A percentile compares a stretch with the other conserved stretches of the same genome.
phyloP scores from a whole-genome alignment of 768 basidiomycete genomes.

The Leccinum subgranulosum region DNA sequence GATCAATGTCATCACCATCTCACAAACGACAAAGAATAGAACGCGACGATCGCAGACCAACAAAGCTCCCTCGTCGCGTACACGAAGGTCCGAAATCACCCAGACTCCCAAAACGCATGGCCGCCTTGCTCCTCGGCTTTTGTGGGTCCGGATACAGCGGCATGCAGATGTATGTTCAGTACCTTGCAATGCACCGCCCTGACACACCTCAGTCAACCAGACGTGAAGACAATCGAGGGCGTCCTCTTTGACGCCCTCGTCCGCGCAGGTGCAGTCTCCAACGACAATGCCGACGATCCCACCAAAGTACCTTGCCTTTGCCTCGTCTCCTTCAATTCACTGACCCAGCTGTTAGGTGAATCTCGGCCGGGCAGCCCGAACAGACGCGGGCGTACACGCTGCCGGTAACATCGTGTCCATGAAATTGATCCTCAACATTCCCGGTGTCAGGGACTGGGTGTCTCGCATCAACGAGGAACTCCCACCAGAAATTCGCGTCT shows the following conservation, averaged over 20 bases:
- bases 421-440: constrained; percentile 80
- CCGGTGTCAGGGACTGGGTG: constrained; percentile 68
- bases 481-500: constrained; percentile 90
- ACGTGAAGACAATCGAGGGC: constrained; percentile 81
- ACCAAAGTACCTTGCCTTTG: constrained; percentile 58
- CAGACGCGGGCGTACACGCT: constrained; percentile 97
- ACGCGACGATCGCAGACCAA: not conserved
- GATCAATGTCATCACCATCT: not conserved
- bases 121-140: constrained; percentile 84
- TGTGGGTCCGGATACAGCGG: constrained; percentile 91
- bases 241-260: constrained; percentile 85
- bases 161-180: constrained; percentile 85
- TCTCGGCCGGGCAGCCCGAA: constrained; percentile 86
- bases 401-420: constrained; percentile 91
- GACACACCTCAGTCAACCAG: constrained; percentile 53
- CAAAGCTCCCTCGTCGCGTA: not conserved
- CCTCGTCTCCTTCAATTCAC: not conserved
- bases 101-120: constrained; percentile 79
- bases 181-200: not conserved
- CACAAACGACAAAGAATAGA: constrained; percentile 14
- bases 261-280: constrained; percentile 88
- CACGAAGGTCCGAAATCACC: constrained; percentile 37
- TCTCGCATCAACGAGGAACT: constrained; percentile 78
- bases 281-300: constrained; percentile 90
- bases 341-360: constrained; percentile 52